Evolutionary conservation across 495 filamentous ascomycete genomes (phyloP), one percentile per base, ranked within the genome.

Genomic region (Pyronema domesticum): DNA sequence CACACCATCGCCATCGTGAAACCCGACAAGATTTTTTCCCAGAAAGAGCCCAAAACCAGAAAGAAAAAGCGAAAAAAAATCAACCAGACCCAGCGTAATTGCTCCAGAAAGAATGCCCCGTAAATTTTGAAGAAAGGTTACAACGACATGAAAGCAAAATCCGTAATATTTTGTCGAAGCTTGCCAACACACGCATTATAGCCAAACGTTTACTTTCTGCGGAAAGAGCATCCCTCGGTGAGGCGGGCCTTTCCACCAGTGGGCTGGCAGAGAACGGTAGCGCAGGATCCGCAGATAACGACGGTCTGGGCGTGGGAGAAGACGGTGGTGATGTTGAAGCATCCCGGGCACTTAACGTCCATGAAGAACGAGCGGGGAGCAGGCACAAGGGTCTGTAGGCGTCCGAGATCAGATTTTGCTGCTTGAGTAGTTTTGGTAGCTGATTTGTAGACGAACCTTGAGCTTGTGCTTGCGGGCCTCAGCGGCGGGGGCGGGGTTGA

Each of bases 301-400:
- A 96, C 89, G 68, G 89, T 96, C 77, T 96, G 89, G 70, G 89
- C 89, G 80, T 96, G 89, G 55, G 88, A 95, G 85, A 94, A 96
- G 72, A 96, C 89, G 72, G 89, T 95, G 70, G 89, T 96, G 81
- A 96, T 96, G 67, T 86, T 94, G 84, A 96, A 96, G 85, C 89
- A 96, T 68, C 89, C 89, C 70, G 89, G 89, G 82, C 89, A 96
- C 80, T 95, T 96, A 75, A 96, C 89, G 68, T 96, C 89, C 89
- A 96, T 96, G 82, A 96, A 96, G 83, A 95, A 96, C 65, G 87
- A 94, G 66, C 89, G 85, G 60, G 89, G 89, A 56, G 78, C 80
- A 64, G 89, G 89, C 68, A 96, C 89, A 69, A 96, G 82, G 55
- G 76, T 83, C 89, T 95, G 64, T 53, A 30, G 23, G 1, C 19